Base-by-base conservation (phyloP, 1,284 basidiomycete genomes). In the Tilletia indica region DNA sequence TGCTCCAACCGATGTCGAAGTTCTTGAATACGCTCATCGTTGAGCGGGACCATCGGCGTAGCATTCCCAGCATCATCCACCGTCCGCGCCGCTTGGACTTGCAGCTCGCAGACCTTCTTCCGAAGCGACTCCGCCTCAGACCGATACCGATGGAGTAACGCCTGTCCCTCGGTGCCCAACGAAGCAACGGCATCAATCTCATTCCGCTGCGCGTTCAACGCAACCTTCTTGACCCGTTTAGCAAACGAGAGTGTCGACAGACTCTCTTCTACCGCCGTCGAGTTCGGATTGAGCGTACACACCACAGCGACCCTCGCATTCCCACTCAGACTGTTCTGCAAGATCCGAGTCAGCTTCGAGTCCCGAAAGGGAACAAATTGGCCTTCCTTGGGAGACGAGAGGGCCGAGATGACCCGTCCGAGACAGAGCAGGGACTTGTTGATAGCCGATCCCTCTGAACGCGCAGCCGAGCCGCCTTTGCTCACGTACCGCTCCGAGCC, bases 301-400 rank as follows among this genome's bases (percentile, higher is more conserved):
- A 98, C 92, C 38, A 99, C 96, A 48, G 93, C 94, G 68, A 99
- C 95, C 21, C 93, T 90, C 19, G 97, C 96, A 82, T 97, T 93
- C 0, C 96, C 97, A 0, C 92, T 92, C 0, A 99, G 87, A 1
- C 93, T 97, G 2, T 95, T 95, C 84, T 98, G 95, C 5, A 99
- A 88, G 85, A 99, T 90, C 45, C 95, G 90, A 3, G 96, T 99
- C 77, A 89, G 83, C 85, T 98, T 98, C 66, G 93, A 95, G 85
- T 98, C 97, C 63, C 96, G 91, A 86, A 92, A 99, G 2, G 96
- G 96, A 14, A 98, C 90, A 81, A 97, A 93, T 31, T 38, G 38
- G 6, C 58, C 58, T 19, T 63, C 58, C 14, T 54, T 42, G 8
- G 47, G 39, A 25, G 67, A 21, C 3, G 82, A 80, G 0, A 84